Base-by-base conservation (phyloP, 2,329 filamentous ascomycete species). In the Monosporascus sp. region DNA sequence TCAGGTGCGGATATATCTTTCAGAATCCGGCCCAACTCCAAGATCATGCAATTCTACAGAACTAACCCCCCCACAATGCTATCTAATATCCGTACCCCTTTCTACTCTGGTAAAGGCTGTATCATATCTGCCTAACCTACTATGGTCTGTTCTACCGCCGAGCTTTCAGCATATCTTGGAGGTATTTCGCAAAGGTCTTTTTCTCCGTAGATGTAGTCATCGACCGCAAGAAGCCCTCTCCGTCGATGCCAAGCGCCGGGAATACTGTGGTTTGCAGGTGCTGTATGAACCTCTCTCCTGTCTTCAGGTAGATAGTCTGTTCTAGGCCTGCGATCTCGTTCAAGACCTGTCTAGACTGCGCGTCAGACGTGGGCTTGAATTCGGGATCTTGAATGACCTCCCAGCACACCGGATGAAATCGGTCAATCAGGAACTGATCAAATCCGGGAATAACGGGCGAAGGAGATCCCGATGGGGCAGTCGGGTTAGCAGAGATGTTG, bases 341-440 rank as follows among this genome's bases (percentile, higher is more conserved):
- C 39, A 99, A 80, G 1, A 97, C 89, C 69, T 92, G 88, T 68
- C 88, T 89, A 36, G 89, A 89, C 73, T 96, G 91, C 1, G 92
- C 91, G 68, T 99, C 94, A 51, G 75, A 72, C 57, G 85, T 85
- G 1, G 90, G 84, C 58, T 88, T 88, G 78, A 97, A 97, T 20
- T 80, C 80, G 6, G 87, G 78, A 45, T 92, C 88, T 39, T 83
- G 84, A 37, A 96, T 83, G 6, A 97, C 85, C 41, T 89, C 88
- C 94, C 94, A 99, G 68, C 89, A 92, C 7, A 95, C 80, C 0
- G 89, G 82, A 54, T 96, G 93, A 74, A 99, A 96, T 22, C 88
- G 83, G 44, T 89, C 84, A 54, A 97, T 88, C 71, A 96, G 88
- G 72, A 96, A 97, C 52, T 83, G 81, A 62, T 96, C 91, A 67